These are phyloP conservation scores for Forsythia viridissima DNA, from an alignment of 257 asterid genomes.

Conservation along the genomic window DNA sequence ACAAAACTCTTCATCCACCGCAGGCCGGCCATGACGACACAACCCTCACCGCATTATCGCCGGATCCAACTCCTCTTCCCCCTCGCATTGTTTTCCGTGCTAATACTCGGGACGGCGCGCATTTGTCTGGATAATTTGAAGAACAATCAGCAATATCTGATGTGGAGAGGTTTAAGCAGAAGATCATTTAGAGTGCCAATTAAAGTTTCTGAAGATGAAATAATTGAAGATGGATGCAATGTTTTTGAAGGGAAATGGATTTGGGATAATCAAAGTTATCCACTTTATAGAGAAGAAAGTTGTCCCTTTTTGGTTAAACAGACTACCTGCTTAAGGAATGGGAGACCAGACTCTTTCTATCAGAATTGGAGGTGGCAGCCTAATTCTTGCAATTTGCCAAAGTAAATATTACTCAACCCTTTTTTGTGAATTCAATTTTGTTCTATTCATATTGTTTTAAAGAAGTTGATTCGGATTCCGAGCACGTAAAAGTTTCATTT, in stretches of 20 bases:
- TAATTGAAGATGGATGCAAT: slow-evolving; percentile 66
- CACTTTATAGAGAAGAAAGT: slow-evolving; percentile 66
- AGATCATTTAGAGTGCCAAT: slow-evolving; percentile 41
- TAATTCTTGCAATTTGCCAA: slow-evolving; percentile 68
- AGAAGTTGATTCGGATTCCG: not conserved
- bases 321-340: slow-evolving; percentile 74
- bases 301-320: slow-evolving; percentile 82
- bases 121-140: slow-evolving; percentile 49
- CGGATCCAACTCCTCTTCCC: slow-evolving; percentile 56
- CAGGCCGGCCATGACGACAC: slow-evolving; percentile 38
- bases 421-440: not conserved
- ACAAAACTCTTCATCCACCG: slow-evolving; percentile 1
- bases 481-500: no score
- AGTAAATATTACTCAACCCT: slow-evolving; percentile 35
- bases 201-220: slow-evolving; percentile 57
- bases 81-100: slow-evolving; percentile 54
- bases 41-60: slow-evolving; percentile 28
- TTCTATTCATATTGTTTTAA: not conserved
- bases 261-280: slow-evolving; percentile 61
- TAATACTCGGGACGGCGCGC: slow-evolving; percentile 58
- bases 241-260: slow-evolving; percentile 82
- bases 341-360: slow-evolving; percentile 75
- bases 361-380: slow-evolving; percentile 98
- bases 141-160: slow-evolving; percentile 36
- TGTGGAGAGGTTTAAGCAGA: slow-evolving; percentile 27